Evolutionary conservation across 139 green algal species (phyloP).

Genomic region (Chlamydomonas sp.): DNA sequence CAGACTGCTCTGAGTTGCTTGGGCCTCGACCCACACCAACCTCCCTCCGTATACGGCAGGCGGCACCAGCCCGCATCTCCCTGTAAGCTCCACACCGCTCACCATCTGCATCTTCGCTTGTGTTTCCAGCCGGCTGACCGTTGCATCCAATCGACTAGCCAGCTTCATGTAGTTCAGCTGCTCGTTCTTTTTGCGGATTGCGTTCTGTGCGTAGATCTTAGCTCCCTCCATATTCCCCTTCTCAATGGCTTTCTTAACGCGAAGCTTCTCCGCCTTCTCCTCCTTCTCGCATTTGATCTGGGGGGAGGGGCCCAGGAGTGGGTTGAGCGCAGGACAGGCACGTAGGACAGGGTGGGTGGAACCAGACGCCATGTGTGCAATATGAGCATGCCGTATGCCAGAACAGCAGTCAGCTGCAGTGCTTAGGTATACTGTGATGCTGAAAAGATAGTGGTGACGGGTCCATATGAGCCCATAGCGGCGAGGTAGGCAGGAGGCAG

Average conservation of each 20-base stretch:
- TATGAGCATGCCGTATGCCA: no score
- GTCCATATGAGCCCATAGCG: no score
- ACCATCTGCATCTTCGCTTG: constrained; percentile 86
- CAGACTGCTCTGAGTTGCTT: neutral
- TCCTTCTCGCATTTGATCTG: constrained; percentile 93
- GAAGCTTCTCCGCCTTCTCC: constrained; percentile 92
- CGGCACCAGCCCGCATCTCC: no score
- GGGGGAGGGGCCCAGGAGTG: neutral
- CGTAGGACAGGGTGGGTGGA: neutral
- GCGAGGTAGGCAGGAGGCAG: no score
- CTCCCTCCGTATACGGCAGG: neutral
- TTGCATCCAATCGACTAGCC: constrained; percentile 89
- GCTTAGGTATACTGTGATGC: no score
- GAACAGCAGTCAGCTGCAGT: no score
- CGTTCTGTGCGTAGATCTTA: constrained; percentile 85
- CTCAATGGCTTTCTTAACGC: constrained; percentile 98
- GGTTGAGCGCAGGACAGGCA: neutral
- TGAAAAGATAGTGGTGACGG: no score
- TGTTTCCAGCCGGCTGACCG: constrained; percentile 91
- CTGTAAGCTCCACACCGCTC: neutral
- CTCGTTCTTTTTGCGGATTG: constrained; percentile 89
- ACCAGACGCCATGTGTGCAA: no score
- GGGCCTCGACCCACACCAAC: neutral
- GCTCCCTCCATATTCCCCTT: constrained; percentile 92
- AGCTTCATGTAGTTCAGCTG: constrained; percentile 97